phyloP scores from a whole-genome alignment of 2,329 filamentous ascomycete genomes.

The Colletotrichum simmondsii region DNA sequence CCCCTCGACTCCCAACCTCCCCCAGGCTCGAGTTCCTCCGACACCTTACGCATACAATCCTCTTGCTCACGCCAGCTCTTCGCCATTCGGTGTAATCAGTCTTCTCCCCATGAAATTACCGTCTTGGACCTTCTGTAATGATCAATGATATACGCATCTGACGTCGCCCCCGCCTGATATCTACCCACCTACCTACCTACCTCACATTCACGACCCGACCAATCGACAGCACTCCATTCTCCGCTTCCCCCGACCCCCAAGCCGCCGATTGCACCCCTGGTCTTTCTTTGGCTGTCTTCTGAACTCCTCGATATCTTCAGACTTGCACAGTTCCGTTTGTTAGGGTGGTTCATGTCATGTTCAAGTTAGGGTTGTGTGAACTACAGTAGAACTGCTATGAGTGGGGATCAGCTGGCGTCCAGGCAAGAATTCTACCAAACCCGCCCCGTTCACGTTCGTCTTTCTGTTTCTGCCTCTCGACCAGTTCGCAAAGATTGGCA shows the following conservation, averaged over 20 bases:
- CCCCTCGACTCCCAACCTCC: conserved; percentile 26
- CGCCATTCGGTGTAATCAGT: conserved; percentile 19
- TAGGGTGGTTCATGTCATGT: conserved; percentile 33
- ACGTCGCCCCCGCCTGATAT: conserved; percentile 20
- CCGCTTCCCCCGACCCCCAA: neutral
- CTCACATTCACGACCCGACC: conserved; percentile 16
- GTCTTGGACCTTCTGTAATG: conserved; percentile 33
- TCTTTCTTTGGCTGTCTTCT: neutral
- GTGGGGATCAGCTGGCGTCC: conserved; percentile 65
- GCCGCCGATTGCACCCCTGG: neutral
- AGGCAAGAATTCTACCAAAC: conserved; percentile 54
- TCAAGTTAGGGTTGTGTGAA: conserved; percentile 35
- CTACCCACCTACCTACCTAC: conserved; percentile 7
- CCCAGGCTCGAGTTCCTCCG: neutral
- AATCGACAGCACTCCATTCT: conserved; percentile 7
- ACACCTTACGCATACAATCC: neutral
- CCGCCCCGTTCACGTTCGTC: conserved; percentile 31
- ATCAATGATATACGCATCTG: conserved; percentile 36
- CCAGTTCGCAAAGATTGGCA: conserved; percentile 23
- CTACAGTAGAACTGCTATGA: conserved; percentile 65
- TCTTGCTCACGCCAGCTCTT: conserved; percentile 15
- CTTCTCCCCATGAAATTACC: conserved; percentile 11
- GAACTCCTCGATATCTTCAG: conserved; percentile 2
- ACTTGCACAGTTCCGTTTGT: conserved; percentile 14
- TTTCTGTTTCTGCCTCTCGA: conserved; percentile 33